Conservation (phyloP, 1,284 basidiomycete genomes). For the Sporisorium iseilematis-ciliati region DNA sequence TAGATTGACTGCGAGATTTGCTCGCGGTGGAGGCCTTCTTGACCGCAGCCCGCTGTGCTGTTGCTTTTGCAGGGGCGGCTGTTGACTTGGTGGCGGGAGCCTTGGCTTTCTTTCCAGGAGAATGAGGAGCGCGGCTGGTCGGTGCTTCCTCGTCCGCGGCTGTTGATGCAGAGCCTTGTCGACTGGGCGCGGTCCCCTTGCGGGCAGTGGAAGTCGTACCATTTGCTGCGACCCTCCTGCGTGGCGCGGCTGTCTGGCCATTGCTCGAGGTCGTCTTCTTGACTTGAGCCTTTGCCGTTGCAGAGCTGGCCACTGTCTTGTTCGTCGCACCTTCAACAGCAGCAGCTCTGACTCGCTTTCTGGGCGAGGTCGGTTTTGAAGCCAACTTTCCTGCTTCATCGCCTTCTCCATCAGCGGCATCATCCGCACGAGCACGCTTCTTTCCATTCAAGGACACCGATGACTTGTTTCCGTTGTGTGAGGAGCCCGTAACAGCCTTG, state of each 20-base stretch:
- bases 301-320: constrained; percentile 6
- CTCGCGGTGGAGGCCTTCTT: constrained; percentile 12
- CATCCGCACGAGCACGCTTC: constrained; percentile 24
- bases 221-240: constrained; percentile 16
- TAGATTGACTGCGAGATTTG: constrained; percentile 16
- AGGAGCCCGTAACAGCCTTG: not conserved
- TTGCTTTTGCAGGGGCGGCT: not conserved
- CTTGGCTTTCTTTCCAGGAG: constrained; percentile 14
- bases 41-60: constrained; percentile 5
- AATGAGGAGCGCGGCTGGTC: not conserved
- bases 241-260: not conserved
- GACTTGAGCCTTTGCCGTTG: constrained; percentile 6
- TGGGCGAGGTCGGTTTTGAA: constrained; percentile 8
- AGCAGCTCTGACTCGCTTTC: constrained; percentile 21
- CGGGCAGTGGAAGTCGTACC: not conserved
- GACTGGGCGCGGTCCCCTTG: not conserved
- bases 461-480: not conserved
- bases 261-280: not conserved
- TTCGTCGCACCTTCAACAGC: not conserved
- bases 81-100: not conserved
- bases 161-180: not conserved
- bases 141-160: not conserved
- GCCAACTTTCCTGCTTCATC: not conserved
- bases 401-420: not conserved
- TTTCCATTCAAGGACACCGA: constrained; percentile 2